A percentile compares a stretch with the other conserved stretches of the same genome.
Conservation (phyloP, 345 rosid genomes). For the Eucalyptus camaldulensis region DNA sequence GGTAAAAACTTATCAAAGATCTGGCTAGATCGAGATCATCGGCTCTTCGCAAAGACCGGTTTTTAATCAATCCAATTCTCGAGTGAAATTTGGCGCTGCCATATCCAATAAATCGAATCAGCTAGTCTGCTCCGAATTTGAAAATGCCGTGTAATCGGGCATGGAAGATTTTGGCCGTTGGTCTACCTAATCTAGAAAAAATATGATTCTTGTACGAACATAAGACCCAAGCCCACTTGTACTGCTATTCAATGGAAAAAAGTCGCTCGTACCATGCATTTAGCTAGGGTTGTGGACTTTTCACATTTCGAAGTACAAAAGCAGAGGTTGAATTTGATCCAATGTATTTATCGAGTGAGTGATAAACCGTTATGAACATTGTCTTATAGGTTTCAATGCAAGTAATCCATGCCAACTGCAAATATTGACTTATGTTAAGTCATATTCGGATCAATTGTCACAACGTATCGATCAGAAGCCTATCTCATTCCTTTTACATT, state of each 20-base stretch:
- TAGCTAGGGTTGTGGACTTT: background rate
- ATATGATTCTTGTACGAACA: background rate
- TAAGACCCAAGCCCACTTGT: background rate
- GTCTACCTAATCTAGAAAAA: background rate
- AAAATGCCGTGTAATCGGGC: background rate
- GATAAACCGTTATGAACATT: background rate
- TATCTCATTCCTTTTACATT: background rate
- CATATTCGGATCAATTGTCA: background rate
- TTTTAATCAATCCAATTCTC: background rate
- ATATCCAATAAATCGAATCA: background rate
- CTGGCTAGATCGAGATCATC: rapidly evolving
- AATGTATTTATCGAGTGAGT: background rate
- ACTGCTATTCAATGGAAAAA: background rate
- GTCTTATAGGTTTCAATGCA: background rate
- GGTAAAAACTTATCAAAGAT: background rate
- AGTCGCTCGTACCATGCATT: background rate
- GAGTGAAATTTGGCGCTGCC: too few relatives aligned
- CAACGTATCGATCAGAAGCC: background rate
- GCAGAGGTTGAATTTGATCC: background rate
- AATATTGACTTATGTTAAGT: background rate
- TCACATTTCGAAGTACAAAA: background rate
- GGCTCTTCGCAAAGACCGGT: rapidly evolving
- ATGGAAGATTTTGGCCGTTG: background rate
- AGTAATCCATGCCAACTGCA: background rate
- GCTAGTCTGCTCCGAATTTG: background rate